phyloP scores from a whole-genome alignment of 306 rosid genomes.

The Dalbergia cochinchinensis region DNA sequence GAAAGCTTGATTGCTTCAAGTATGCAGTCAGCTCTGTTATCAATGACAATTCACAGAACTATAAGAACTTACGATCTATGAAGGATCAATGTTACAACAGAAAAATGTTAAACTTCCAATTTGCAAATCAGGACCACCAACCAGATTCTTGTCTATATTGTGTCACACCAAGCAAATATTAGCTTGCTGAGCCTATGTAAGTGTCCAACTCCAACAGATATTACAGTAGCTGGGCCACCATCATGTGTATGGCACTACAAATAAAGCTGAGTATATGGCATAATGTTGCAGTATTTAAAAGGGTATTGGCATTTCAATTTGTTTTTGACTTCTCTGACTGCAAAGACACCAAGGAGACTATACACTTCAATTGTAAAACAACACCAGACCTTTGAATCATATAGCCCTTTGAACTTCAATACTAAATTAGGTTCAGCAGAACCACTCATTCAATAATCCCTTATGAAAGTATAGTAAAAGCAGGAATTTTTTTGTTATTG shows the following conservation, averaged over 20 bases:
- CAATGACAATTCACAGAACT: not conserved
- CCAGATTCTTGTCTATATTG: no score
- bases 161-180: no score
- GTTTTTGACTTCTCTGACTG: not conserved
- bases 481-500: not conserved
- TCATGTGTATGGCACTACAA: not conserved
- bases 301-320: not conserved
- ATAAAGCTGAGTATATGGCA: not conserved
- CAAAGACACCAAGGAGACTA: not conserved
- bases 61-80: not conserved
- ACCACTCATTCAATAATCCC: not conserved
- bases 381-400: not conserved
- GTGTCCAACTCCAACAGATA: not conserved
- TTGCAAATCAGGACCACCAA: not conserved
- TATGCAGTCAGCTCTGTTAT: not conserved
- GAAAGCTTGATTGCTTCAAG: constrained; percentile 21
- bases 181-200: no score
- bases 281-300: not conserved
- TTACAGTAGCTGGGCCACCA: not conserved
- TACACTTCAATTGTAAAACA: not conserved
- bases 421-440: not conserved
- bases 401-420: constrained; percentile 12
- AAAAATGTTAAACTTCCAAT: not conserved
- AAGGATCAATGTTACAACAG: not conserved
- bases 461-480: constrained; percentile 11